Evolutionary conservation across 176 grass and related monocot species (phyloP), one percentile per base, ranked within the genome.

Genomic region (Aegilops umbellulata): DNA sequence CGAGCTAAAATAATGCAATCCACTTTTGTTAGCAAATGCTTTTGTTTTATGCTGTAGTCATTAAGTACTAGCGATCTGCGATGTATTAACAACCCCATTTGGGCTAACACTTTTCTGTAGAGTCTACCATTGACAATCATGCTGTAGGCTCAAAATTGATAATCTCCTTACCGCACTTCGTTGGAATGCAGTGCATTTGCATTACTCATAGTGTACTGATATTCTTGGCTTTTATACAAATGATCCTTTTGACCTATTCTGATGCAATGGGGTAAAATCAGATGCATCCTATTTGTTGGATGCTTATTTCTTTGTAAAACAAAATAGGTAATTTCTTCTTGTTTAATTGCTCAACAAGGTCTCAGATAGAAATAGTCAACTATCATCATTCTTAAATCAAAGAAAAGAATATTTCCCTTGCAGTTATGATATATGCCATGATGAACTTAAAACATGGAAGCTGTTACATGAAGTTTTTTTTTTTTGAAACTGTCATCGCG

Each of bases 361-460:
- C 55, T 58, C 55, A 58, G 3, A 58, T 53, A 53, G 49, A 58
- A 9, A 22, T 79, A 31, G 24, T 62, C 79, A 67, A 66, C 39
- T 78, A 12, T 66, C 61, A 1, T 57, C 8, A 42, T 29, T 83
- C 47, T 67, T 16, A 74, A 79, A 74, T 36, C n/a, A 64, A 64
- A 86, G 15, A 65, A 46, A 74, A 74, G 4, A 83, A 74, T 19
- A 78, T 11, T 57, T 0, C 35, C 73, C 65, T 20, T 70, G 32
- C 53, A 73, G 20, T 73, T 74, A 62, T 46, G 47, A 38, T 65
- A 67, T 58, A 72, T 39, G 70, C 9, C 22, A 47, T 29, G 36
- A 42, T 38, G 68, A 78, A 47, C n/a, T 69, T 60, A 80, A 81
- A 84, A 32, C 2, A 23, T 86, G 69, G 51, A 78, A 82, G 34